Percentiles rank a stretch among this genome's conserved stretches.
These are phyloP conservation scores for Porogramme epimiltina DNA, from an alignment of 1,284 basidiomycete species.

Conservation along the genomic window DNA sequence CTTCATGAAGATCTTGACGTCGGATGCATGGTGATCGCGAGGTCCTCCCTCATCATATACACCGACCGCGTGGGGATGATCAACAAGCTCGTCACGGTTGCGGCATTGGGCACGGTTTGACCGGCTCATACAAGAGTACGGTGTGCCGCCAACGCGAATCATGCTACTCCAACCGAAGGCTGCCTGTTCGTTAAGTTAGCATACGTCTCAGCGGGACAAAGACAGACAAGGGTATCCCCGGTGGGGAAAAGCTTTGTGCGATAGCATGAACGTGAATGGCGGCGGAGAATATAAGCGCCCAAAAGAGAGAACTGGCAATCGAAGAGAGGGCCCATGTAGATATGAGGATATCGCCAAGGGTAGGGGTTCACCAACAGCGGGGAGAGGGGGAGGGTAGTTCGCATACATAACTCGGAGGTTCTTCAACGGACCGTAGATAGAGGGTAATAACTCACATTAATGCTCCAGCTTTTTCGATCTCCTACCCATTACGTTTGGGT, in stretches of 20 bases:
- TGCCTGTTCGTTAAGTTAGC: background rate
- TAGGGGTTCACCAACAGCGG: too few species aligned
- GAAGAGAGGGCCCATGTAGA: too few species aligned
- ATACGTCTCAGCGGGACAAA: conserved; percentile 12
- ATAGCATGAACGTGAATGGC: conserved; percentile 7
- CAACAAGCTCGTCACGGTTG: conserved; percentile 10
- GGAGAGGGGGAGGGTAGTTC: too few species aligned
- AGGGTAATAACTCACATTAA: too few species aligned
- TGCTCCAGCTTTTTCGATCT: too few species aligned
- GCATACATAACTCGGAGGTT: too few species aligned
- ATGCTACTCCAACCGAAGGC: conserved; percentile 20
- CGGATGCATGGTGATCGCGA: conserved; percentile 29
- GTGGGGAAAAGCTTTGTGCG: conserved; percentile 13
- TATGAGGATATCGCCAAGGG: too few species aligned
- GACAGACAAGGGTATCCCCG: conserved; percentile 11
- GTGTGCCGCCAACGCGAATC: conserved; percentile 22
- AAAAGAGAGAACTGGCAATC: too few species aligned
- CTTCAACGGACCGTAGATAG: too few species aligned
- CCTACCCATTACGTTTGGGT: too few species aligned
- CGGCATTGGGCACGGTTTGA: background rate
- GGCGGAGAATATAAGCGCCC: too few species aligned
- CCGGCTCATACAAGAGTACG: conserved; percentile 20
- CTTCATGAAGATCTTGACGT: conserved; percentile 51
- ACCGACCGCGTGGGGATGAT: conserved; percentile 20
- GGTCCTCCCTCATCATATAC: conserved; percentile 20